Base-by-base conservation (phyloP, 2,329 filamentous ascomycete species). In the Bertia moriformis region DNA sequence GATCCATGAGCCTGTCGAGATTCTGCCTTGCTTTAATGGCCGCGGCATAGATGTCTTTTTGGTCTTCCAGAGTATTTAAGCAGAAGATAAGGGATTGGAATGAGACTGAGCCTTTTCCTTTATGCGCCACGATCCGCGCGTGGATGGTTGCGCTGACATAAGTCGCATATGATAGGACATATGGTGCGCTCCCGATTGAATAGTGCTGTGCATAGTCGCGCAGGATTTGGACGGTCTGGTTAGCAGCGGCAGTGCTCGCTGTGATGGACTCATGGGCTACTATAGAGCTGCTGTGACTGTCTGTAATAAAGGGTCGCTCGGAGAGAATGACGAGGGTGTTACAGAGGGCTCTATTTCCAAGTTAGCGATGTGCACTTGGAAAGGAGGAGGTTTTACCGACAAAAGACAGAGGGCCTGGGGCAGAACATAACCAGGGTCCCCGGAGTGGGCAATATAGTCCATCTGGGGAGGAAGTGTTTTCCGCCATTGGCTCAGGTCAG, bases 31-130 rank as follows among this genome's bases (percentile, higher is more conserved):
- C 0, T 66, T 66, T 18, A 61, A 60, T 22, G 59, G 55, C 0
- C 67, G 63, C 0, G 66, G 65, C 46, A 59, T 65, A 18, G 69
- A 69, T 0, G 65, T 69, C 42, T 65, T 63, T 38, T 66, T 59
- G 19, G 70, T 69, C 22, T 66, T 60, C 13, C 57, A 48, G 18
- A 71, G 66, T 0, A 69, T 59, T 0, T 56, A 55, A 1, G 69
- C 45, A 40, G 66, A 71, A 0, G 58, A 62, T 19, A 57, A 54
- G 0, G 69, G 51, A 35, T 52, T 55, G 2, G 48, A 43, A 41
- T 64, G 57, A 0, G 63, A 58, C 3, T 59, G 54, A 1, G 0
- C 54, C 53, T 0, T 49, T 49, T 4, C 57, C 55, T 7, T 61
- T 56, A 32, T 63, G 62, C 3, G 22, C 22, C 7, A n/a, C 22